Evolutionary conservation across 306 rosid species (phyloP).

Genomic region (Cercis canadensis): DNA sequence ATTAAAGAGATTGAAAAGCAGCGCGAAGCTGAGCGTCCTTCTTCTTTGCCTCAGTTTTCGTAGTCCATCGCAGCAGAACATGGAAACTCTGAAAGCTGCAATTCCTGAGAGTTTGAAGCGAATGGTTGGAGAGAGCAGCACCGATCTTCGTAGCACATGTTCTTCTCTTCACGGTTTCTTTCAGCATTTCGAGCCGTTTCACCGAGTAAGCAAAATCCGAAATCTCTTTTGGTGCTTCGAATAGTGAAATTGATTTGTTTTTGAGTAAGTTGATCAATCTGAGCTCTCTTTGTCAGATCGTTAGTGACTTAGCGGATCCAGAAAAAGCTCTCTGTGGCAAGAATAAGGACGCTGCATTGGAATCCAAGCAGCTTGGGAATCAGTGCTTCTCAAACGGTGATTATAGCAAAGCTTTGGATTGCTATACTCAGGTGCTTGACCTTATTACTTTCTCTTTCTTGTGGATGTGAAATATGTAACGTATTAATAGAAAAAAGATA

Average conservation of each 20-base stretch:
- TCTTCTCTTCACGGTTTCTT: constrained; percentile 64
- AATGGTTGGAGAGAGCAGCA: constrained; percentile 46
- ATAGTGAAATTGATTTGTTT: not conserved
- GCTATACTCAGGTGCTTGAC: constrained; percentile 65
- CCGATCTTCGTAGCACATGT: constrained; percentile 56
- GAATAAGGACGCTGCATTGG: constrained; percentile 65
- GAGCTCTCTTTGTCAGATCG: constrained; percentile 46
- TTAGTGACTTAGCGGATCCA: constrained; percentile 60
- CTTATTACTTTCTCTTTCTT: not conserved
- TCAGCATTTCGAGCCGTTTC: constrained; percentile 66
- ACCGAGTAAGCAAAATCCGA: constrained; percentile 48
- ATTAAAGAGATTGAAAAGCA: not conserved
- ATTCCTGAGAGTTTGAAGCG: constrained; percentile 66
- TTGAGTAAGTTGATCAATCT: not conserved
- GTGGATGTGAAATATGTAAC: not conserved
- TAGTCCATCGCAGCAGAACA: constrained; percentile 17
- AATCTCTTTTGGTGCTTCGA: not conserved
- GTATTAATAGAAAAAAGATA: constrained; percentile 23
- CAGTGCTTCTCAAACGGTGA: constrained; percentile 58
- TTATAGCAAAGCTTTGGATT: constrained; percentile 58
- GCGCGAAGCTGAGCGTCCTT: not conserved
- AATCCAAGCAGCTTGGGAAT: constrained; percentile 72
- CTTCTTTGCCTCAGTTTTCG: not conserved
- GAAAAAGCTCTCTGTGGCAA: constrained; percentile 70
- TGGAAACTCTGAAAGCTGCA: constrained; percentile 77